Evolutionary conservation across 2,329 filamentous ascomycete species (phyloP), one percentile per base, ranked within the genome.

Genomic region (Fusarium subglutinans): DNA sequence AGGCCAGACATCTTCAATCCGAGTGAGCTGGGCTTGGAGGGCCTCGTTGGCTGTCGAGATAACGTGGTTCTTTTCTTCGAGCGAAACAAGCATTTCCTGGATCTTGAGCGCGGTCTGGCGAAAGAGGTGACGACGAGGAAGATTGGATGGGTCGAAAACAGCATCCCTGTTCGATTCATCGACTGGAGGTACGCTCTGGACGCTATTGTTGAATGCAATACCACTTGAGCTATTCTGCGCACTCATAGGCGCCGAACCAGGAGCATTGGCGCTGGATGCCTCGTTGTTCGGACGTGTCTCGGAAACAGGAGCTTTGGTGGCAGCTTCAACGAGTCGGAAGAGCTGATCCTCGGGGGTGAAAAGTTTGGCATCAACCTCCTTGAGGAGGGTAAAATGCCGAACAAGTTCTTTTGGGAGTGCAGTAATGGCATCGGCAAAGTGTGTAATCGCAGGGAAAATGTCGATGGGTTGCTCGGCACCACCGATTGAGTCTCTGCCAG

Each of bases 21-120:
- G 94, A 68, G 89, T 86, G 41, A 98, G 88, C 79, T 98, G 95
- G 80, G 93, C 94, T 74, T 94, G 90, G 18, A 98, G 90, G 51
- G 95, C 94, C 76, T 97, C 94, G 78, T 96, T 96, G 62, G 96
- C 96, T 22, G 96, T 97, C 43, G 94, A 93, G 64, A 98, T 93
- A 76, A 99, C 96, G 77, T 98, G 95, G 76, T 98, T 98, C 84
- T 99, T 99, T 84, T 99, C 96, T 80, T 99, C 96, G 43, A 98
- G 89, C 3, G 95, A 96, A 54, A 94, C 90, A 50, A 98, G 90
- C 87, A 98, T 93, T 77, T 95, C 93, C 74, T 92, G 90, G 59
- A 98, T 92, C 74, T 93, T 92, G 77, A 91, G 88, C 43, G 94
- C 92, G 60, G 96, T 91, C 69, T 94, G 91, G 77, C 91, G 90